These are phyloP conservation scores for Bruguiera parviflora DNA, from an alignment of 345 rosid species.

Conservation along the genomic window DNA sequence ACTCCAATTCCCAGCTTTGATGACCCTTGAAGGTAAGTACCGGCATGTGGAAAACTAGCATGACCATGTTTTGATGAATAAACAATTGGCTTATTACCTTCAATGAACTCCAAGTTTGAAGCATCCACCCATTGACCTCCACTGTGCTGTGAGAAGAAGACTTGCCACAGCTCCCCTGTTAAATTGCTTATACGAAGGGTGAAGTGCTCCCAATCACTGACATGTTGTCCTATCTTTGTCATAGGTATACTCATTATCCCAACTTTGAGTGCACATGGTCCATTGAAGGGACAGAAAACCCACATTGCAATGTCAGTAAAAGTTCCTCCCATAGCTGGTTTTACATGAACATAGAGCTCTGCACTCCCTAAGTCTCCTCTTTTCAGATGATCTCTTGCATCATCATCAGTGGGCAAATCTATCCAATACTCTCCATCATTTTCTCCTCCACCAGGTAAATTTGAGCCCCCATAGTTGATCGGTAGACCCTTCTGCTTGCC, in stretches of 20 bases:
- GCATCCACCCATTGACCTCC: slow-evolving; percentile 84
- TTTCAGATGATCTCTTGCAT: slow-evolving; percentile 44
- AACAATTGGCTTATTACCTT: slow-evolving; percentile 57
- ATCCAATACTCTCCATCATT: slow-evolving; percentile 80
- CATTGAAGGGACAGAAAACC: slow-evolving; percentile 90
- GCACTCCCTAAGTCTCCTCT: slow-evolving; percentile 66
- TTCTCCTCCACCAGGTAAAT: slow-evolving; percentile 65
- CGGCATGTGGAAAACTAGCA: slow-evolving; percentile 82
- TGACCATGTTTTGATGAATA: slow-evolving; percentile 85
- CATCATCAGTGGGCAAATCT: slow-evolving; percentile 63
- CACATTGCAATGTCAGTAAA: slow-evolving; percentile 90
- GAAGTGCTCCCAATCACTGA: slow-evolving; percentile 90
- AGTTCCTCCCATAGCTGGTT: slow-evolving; percentile 85
- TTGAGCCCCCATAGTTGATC: slow-evolving; percentile 53
- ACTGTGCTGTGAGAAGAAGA: slow-evolving; percentile 82
- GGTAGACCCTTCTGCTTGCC: slow-evolving; percentile 45
- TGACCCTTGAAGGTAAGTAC: slow-evolving; percentile 77
- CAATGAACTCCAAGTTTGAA: slow-evolving; percentile 56
- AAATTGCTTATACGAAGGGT: slow-evolving; percentile 83
- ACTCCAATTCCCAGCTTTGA: slow-evolving; percentile 72
- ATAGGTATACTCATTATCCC: slow-evolving; percentile 62
- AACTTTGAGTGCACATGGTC: slow-evolving; percentile 76
- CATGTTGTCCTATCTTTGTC: slow-evolving; percentile 75
- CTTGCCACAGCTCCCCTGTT: slow-evolving; percentile 75
- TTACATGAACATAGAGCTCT: slow-evolving; percentile 81